These are phyloP conservation scores for Wolfiporia cocos DNA, from an alignment of 1,284 basidiomycete genomes.

Conservation along the genomic window DNA sequence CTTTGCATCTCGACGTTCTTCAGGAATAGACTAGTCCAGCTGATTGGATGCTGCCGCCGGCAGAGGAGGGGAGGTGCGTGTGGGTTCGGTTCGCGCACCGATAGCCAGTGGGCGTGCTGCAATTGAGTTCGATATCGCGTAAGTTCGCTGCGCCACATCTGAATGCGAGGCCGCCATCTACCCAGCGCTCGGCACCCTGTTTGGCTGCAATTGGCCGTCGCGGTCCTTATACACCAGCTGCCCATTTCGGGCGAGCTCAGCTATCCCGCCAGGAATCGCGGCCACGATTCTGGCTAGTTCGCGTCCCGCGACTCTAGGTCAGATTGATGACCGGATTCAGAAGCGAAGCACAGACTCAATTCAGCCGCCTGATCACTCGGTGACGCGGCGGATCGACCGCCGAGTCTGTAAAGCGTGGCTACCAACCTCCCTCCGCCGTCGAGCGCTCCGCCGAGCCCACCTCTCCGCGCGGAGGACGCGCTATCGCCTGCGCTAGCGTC, in stretches of 20 bases:
- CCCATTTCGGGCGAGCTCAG: constrained; percentile 8
- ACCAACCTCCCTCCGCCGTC: constrained; percentile 8
- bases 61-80: neutral
- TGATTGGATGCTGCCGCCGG: constrained; percentile 4
- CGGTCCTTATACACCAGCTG: too few species aligned
- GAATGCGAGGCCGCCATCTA: too few species aligned
- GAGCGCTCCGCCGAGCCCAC: constrained; percentile 2
- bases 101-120: too few species aligned
- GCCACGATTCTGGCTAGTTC: constrained; percentile 1
- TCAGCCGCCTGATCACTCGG: constrained; percentile 3
- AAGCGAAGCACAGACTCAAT: constrained; percentile 3
- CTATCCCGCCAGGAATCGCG: neutral
- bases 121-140: too few species aligned
- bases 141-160: too few species aligned
- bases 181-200: constrained; percentile 4
- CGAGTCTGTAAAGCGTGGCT: constrained; percentile 10
- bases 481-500: too few species aligned
- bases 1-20: constrained; percentile 2
- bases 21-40: constrained; percentile 4
- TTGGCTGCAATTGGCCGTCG: constrained; percentile 1
- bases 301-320: constrained; percentile 7
- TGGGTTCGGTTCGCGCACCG: too few species aligned
- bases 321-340: constrained; percentile 10
- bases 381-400: constrained; percentile 10
- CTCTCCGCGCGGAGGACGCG: neutral